Base-by-base conservation (phyloP, 1,139 yeast species). In the Taphrina betulina region DNA sequence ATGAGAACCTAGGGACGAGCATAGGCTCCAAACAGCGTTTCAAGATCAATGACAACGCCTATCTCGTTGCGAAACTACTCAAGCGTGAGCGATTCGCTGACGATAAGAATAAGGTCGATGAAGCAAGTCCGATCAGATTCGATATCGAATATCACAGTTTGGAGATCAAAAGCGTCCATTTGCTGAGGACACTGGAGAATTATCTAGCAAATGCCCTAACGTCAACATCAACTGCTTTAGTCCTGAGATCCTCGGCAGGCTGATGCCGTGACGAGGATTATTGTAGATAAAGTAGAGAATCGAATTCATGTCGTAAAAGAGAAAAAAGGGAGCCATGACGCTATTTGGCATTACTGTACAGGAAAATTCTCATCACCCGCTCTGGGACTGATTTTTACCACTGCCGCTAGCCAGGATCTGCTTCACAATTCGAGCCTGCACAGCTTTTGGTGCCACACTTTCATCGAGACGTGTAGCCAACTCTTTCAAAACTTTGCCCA, bases 401-500 rank as follows among this genome's bases (percentile, higher is more conserved):
- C 45, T 19, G 19, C 54, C 40, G 31, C 23, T 41, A 20, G 38
- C 54, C n/a, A 50, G 40, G 14, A 50, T 33, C 34, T 50, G 37
- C 34, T 50, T 50, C 10, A 50, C 46, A 17, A 50, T 31, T 16
- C 37, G 20, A n/a, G 46, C 54, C 24, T 50, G 54, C 14, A 50
- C 4, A 7, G 46, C 46, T 24, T 50, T 50, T n/a, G 54, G 54
- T 22, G 54, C 54, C 8, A 38, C 46, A 22, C 40, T 31, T 23
- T 50, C 54, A 31, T 50, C 54, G 10, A 50, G 24, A n/a, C 34
- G 33, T 19, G 35, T 35, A 5, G 45, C 43, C 24, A 50, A 26
- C 8, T 45, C 54, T 24, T 50, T 50, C 46, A 50, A 26, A 3
- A 50, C 54, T 24, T 50, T 52, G 24, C 50, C 50, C 28, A 52